phyloP scores from a whole-genome alignment of 2,329 filamentous ascomycete genomes.

The Ascosphaera apis region DNA sequence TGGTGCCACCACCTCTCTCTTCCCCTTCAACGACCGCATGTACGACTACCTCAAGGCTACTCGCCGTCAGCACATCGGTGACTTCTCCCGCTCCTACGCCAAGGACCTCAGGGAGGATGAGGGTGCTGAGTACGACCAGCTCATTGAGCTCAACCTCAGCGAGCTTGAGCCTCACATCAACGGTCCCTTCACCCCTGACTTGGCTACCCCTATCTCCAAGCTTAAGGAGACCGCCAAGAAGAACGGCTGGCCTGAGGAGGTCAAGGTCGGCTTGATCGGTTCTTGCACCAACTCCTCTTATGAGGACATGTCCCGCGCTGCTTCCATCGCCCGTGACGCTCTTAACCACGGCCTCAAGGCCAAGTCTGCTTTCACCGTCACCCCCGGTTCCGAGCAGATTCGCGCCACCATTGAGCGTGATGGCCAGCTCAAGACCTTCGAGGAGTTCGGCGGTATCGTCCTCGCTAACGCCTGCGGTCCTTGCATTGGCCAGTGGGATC shows the following conservation, averaged over 20 bases:
- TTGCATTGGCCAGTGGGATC: constrained; percentile 91
- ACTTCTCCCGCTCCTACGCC: constrained; percentile 67
- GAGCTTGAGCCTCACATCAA: constrained; percentile 97
- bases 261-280: constrained; percentile 92
- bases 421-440: constrained; percentile 78
- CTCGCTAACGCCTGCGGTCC: constrained; percentile 88
- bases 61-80: constrained; percentile 73
- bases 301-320: constrained; percentile 82
- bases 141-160: constrained; percentile 87
- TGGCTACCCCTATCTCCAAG: constrained; percentile 93
- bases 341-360: constrained; percentile 82
- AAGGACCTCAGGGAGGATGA: constrained; percentile 70
- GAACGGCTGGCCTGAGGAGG: constrained; percentile 87
- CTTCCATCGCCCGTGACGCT: constrained; percentile 77
- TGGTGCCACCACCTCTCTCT: constrained; percentile 64
- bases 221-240: constrained; percentile 84
- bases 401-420: constrained; percentile 79
- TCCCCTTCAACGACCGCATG: constrained; percentile 97
- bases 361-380: constrained; percentile 83
- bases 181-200: constrained; percentile 93
- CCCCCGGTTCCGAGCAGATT: constrained; percentile 91
- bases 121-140: constrained; percentile 81
- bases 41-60: constrained; percentile 86
- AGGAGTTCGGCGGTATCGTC: constrained; percentile 87
- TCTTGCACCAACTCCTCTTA: constrained; percentile 90